Conservation (phyloP, 257 asterid genomes). For the Solanum etuberosum region DNA sequence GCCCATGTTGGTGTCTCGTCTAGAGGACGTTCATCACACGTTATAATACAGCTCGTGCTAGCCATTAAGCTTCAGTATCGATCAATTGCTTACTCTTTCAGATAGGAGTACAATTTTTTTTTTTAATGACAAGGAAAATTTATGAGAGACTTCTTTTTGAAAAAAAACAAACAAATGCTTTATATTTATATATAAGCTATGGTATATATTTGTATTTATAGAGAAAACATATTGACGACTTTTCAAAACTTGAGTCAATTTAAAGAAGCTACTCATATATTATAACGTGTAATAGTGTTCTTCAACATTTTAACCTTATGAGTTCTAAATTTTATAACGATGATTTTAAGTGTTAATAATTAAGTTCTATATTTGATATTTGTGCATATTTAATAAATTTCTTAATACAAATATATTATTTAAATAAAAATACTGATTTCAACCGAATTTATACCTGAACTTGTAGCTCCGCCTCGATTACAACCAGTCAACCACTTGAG, state of each 20-base stretch:
- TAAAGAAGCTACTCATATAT: neutral
- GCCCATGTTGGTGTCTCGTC: conserved; percentile 17
- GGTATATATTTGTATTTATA: neutral
- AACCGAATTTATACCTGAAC: rapidly evolving
- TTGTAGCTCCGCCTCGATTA: too few relatives aligned
- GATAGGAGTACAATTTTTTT: neutral
- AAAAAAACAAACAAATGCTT: neutral
- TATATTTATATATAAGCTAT: neutral
- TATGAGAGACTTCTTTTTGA: neutral
- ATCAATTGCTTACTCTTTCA: neutral
- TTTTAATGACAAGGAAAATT: neutral
- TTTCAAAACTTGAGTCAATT: neutral
- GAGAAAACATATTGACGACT: neutral
- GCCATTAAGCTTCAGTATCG: neutral
- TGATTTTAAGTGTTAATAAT: too few relatives aligned
- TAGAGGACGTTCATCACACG: neutral
- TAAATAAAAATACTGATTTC: too few relatives aligned
- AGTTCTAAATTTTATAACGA: too few relatives aligned
- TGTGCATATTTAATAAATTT: too few relatives aligned
- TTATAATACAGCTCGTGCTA: neutral
- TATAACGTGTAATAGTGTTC: neutral
- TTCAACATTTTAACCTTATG: too few relatives aligned
- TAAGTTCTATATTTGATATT: too few relatives aligned
- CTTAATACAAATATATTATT: too few relatives aligned
- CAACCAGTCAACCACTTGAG: neutral